A percentile compares a stretch with the other conserved stretches of the same genome.
Conservation (phyloP, 768 basidiomycete species). For the Mycena rosella region DNA sequence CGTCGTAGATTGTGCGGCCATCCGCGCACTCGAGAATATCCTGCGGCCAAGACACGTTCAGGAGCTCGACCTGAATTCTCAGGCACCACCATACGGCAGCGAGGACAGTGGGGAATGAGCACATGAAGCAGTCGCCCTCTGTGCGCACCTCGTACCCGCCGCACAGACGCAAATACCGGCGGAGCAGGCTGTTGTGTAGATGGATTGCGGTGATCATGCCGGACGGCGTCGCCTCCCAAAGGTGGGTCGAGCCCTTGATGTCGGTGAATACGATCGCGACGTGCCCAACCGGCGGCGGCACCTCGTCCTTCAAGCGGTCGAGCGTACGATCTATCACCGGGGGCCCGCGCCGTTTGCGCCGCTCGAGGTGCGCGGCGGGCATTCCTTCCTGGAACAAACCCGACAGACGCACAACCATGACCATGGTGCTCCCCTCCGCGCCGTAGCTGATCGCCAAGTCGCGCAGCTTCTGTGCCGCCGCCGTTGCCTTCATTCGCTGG, state of each 20-base stretch:
- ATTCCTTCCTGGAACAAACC: conserved; percentile 83
- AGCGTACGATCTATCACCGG: conserved; percentile 70
- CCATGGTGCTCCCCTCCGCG: conserved; percentile 93
- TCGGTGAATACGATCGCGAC: conserved; percentile 97
- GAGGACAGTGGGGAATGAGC: conserved; percentile 91
- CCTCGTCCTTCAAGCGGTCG: conserved; percentile 78
- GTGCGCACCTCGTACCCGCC: conserved; percentile 99
- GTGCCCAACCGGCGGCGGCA: conserved; percentile 87
- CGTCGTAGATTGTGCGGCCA: conserved; percentile 82
- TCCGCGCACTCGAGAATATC: conserved; percentile 95
- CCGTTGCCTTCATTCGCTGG: conserved; percentile 68
- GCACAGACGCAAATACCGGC: conserved; percentile 87
- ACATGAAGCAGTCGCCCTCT: conserved; percentile 99
- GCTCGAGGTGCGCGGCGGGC: conserved; percentile 39
- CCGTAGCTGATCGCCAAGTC: conserved; percentile 99
- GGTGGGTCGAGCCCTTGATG: conserved; percentile 94
- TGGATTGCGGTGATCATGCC: conserved; percentile 96
- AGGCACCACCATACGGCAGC: conserved; percentile 94
- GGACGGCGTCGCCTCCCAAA: conserved; percentile 96
- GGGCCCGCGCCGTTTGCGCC: conserved; percentile 52
- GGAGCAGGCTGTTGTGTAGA: conserved; percentile 88
- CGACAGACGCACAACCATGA: conserved; percentile 93
- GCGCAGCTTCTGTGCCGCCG: conserved; percentile 95
- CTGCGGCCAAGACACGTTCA: conserved; percentile 89
- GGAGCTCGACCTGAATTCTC: conserved; percentile 84